Conservation (phyloP, 2,329 filamentous ascomycete species). For the Fusarium pseudoanthophilum region DNA sequence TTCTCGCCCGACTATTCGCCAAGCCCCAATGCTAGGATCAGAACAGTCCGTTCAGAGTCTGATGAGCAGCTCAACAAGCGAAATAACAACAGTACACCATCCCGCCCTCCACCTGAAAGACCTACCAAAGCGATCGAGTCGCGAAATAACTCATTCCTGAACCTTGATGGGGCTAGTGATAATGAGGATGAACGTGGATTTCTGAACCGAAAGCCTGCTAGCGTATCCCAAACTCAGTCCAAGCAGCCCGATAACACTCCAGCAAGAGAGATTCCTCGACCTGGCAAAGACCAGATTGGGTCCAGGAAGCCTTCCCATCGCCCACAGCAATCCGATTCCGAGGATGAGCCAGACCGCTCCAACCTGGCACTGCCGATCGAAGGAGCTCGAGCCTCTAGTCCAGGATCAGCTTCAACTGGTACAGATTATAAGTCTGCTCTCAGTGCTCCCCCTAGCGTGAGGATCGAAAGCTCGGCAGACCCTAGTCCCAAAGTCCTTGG, state of each 20-base stretch:
- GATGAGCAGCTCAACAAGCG: constrained; percentile 39
- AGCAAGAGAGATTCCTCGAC: constrained; percentile 19
- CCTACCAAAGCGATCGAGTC: constrained; percentile 45
- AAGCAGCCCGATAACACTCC: constrained; percentile 17
- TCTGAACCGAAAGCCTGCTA: constrained; percentile 19
- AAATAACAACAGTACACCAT: constrained; percentile 52
- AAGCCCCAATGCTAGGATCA: constrained; percentile 76
- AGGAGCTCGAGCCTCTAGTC: constrained; percentile 50
- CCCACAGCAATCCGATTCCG: constrained; percentile 45
- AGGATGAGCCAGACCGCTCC: constrained; percentile 48
- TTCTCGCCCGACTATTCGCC: constrained; percentile 83
- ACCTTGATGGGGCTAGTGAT: constrained; percentile 61
- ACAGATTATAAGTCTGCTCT: constrained; percentile 56
- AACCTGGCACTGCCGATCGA: constrained; percentile 58
- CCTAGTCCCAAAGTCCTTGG: constrained; percentile 51
- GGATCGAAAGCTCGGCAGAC: constrained; percentile 55
- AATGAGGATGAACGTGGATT: constrained; percentile 53
- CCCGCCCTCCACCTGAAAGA: constrained; percentile 48
- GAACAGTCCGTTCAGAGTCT: constrained; percentile 65
- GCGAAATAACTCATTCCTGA: constrained; percentile 61
- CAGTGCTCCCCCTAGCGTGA: constrained; percentile 58
- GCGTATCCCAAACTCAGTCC: constrained; percentile 16
- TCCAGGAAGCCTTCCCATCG: constrained; percentile 41
- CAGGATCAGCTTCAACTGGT: constrained; percentile 51
- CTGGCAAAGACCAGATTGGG: constrained; percentile 43